phyloP scores from a whole-genome alignment of 441 rosid genomes.

The Gossypium laxum region DNA sequence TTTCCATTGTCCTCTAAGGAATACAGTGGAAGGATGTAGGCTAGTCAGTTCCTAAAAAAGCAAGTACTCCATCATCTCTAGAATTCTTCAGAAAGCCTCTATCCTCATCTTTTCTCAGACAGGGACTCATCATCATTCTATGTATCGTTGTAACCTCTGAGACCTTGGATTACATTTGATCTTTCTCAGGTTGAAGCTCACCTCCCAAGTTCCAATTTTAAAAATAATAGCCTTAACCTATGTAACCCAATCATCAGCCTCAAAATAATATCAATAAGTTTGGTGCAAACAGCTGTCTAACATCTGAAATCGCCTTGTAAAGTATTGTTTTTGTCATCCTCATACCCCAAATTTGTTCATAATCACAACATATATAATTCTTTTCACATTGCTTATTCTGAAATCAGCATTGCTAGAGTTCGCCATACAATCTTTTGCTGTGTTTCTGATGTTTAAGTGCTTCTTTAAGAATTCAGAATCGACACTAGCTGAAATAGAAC shows the following conservation, averaged over 20 bases:
- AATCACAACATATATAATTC: neutral
- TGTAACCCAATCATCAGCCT: neutral
- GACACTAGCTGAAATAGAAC: neutral
- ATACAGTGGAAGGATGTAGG: neutral
- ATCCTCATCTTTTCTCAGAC: neutral
- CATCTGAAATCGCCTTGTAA: neutral
- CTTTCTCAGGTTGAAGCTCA: neutral
- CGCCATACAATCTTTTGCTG: neutral
- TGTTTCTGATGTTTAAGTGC: neutral
- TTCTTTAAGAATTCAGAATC: neutral
- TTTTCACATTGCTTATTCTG: neutral
- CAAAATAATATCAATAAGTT: neutral
- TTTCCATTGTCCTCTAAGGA: neutral
- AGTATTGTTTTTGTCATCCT: neutral
- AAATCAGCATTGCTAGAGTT: neutral
- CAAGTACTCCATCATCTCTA: neutral
- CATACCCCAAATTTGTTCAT: neutral
- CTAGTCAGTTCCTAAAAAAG: neutral
- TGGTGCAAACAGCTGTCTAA: neutral
- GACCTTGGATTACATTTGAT: neutral
- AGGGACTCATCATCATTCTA: neutral
- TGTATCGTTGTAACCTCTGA: neutral
- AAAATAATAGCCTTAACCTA: neutral
- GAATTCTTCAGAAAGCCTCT: slow-evolving; percentile 4
- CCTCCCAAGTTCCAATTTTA: neutral